Conservation (phyloP, 106 monocot genomes). For the Dendrobium chrysotoxum region DNA sequence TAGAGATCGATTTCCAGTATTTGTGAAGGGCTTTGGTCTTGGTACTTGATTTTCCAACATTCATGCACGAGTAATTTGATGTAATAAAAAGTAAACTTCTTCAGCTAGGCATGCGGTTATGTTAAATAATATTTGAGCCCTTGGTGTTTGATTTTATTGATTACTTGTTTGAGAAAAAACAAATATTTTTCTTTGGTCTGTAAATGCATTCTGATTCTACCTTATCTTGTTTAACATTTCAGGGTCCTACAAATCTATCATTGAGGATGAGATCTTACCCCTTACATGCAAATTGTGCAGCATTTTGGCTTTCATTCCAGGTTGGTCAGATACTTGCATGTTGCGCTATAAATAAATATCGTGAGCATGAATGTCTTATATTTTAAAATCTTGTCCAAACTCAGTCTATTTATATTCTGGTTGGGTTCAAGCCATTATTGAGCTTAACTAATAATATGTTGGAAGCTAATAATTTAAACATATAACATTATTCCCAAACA, state of each 20-base stretch:
- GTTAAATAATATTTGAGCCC: not conserved
- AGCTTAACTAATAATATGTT: no score
- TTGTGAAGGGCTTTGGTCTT: not conserved
- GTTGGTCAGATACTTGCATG: slow-evolving; percentile 9
- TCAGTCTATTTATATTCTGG: not conserved
- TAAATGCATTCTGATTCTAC: no score
- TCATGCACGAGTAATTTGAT: not conserved
- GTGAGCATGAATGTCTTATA: not conserved
- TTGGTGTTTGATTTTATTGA: not conserved
- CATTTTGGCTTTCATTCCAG: slow-evolving; percentile 27
- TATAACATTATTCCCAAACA: no score
- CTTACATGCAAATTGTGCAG: slow-evolving; percentile 29
- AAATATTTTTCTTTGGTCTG: no score
- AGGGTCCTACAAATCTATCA: slow-evolving; percentile 14
- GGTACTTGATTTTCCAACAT: not conserved
- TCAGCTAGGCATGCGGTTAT: not conserved
- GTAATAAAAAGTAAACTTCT: not conserved
- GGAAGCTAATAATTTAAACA: no score
- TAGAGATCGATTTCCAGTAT: not conserved
- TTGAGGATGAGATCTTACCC: slow-evolving; percentile 14
- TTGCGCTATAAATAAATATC: no score
- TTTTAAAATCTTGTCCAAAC: not conserved
- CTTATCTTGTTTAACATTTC: not conserved
- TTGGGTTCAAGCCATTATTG: no score
- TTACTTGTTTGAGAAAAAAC: no score